A percentile compares a stretch with the other conserved stretches of the same genome.
Evolutionary conservation across 1,284 basidiomycete genomes (phyloP).

Genomic region (Heterobasidion occidentale): DNA sequence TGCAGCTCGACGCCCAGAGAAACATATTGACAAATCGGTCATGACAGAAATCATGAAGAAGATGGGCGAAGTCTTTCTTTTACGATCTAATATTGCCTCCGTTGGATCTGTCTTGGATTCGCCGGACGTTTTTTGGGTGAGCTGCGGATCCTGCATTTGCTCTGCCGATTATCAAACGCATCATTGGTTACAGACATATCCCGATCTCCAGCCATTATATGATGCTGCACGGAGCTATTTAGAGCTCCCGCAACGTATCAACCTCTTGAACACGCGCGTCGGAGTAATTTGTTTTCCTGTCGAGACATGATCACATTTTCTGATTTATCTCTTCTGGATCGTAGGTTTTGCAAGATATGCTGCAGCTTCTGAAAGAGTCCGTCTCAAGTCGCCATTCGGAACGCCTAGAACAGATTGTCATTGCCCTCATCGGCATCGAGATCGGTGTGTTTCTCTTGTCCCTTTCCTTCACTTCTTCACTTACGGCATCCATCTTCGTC

Average conservation of each 20-base stretch:
- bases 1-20: not conserved
- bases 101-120: conserved; percentile 95
- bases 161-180: not conserved
- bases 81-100: conserved; percentile 92
- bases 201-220: conserved; percentile 93
- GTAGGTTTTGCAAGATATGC: conserved; percentile 93
- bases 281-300: conserved; percentile 43
- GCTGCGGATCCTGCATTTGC: conserved; percentile 15
- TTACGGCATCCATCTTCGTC: conserved; percentile 9
- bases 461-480: conserved; percentile 2
- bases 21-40: not conserved
- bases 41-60: conserved; percentile 90
- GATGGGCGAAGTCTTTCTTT: conserved; percentile 90
- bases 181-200: conserved; percentile 53
- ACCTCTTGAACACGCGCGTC: conserved; percentile 89
- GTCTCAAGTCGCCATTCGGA: conserved; percentile 90
- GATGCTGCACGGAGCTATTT: conserved; percentile 90
- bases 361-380: conserved; percentile 91
- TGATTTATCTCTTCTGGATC: too few species aligned
- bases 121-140: conserved; percentile 91
- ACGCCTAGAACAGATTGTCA: conserved; percentile 93
- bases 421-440: conserved; percentile 85
- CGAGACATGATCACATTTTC: not conserved
- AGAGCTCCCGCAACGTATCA: conserved; percentile 91
- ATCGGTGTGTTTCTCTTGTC: conserved; percentile 45